Conservation (phyloP, 805 yeast genomes). For the Yarrowia sp. region DNA sequence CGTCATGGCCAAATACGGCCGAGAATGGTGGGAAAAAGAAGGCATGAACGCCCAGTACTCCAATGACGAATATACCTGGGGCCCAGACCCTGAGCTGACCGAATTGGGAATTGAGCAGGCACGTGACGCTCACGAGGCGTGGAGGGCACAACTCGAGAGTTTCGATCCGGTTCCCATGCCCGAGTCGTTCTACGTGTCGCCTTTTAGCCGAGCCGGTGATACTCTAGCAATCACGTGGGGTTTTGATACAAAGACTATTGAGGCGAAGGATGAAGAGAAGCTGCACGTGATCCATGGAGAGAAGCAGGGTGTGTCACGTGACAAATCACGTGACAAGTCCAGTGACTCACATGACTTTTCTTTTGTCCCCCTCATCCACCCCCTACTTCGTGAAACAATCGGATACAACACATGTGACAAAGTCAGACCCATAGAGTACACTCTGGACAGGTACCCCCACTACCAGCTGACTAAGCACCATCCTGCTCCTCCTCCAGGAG, state of each 20-base stretch:
- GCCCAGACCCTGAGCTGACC: slow-evolving; percentile 59
- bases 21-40: slow-evolving; percentile 54
- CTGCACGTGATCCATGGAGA: not conserved
- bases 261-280: not conserved
- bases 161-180: slow-evolving; percentile 50
- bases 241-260: not conserved
- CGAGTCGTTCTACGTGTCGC: slow-evolving; percentile 56
- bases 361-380: slow-evolving; percentile 9
- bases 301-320: not conserved
- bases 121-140: slow-evolving; percentile 53
- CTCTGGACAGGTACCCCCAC: slow-evolving; percentile 55
- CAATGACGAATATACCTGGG: slow-evolving; percentile 50
- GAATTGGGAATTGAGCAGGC: slow-evolving; percentile 57
- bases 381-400: slow-evolving; percentile 55
- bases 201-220: slow-evolving; percentile 60
- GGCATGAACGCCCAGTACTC: slow-evolving; percentile 40
- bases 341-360: too few relatives aligned
- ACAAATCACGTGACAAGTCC: too few relatives aligned
- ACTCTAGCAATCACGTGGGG: slow-evolving; percentile 59
- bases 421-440: slow-evolving; percentile 51
- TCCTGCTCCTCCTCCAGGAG: slow-evolving; percentile 49
- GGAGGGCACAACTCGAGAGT: slow-evolving; percentile 51
- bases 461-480: slow-evolving; percentile 44
- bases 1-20: slow-evolving; percentile 57
- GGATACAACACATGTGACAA: slow-evolving; percentile 62